A percentile compares a stretch with the other conserved stretches of the same genome.
Conservation (phyloP, 495 filamentous ascomycete genomes). For the Penicillium manginii region DNA sequence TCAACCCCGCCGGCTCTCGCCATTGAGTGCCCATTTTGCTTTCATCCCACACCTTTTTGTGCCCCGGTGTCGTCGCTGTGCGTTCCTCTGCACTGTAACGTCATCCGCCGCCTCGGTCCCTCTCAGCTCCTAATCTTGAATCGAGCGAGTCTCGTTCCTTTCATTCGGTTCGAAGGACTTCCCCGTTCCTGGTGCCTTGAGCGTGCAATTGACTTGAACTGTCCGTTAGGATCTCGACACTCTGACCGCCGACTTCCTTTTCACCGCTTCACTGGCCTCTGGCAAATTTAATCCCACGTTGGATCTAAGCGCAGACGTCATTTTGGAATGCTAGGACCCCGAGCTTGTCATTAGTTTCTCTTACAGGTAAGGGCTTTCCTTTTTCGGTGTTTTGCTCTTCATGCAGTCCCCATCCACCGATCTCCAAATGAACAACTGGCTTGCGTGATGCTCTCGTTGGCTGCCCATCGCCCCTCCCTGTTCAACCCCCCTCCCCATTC, state of each 20-base stretch:
- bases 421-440: too few relatives aligned
- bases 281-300: conserved; percentile 31
- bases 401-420: not conserved
- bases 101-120: conserved; percentile 44
- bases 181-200: conserved; percentile 17
- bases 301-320: conserved; percentile 29
- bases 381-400: not conserved
- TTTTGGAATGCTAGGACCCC: conserved; percentile 34
- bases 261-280: conserved; percentile 22
- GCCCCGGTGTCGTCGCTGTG: conserved; percentile 17
- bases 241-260: conserved; percentile 6
- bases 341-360: conserved; percentile 28
- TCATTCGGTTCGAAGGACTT: conserved; percentile 25
- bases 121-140: conserved; percentile 33
- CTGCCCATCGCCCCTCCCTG: not conserved
- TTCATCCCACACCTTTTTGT: conserved; percentile 13
- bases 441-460: not conserved
- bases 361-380: conserved; percentile 32
- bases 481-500: not conserved
- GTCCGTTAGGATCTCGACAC: conserved; percentile 12
- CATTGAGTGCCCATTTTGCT: conserved; percentile 12
- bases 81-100: conserved; percentile 23
- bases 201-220: conserved; percentile 25
- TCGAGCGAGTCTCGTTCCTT: conserved; percentile 38
- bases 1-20: conserved; percentile 7